Conservation (phyloP, 2,329 filamentous ascomycete genomes). For the Fusarium redolens region DNA sequence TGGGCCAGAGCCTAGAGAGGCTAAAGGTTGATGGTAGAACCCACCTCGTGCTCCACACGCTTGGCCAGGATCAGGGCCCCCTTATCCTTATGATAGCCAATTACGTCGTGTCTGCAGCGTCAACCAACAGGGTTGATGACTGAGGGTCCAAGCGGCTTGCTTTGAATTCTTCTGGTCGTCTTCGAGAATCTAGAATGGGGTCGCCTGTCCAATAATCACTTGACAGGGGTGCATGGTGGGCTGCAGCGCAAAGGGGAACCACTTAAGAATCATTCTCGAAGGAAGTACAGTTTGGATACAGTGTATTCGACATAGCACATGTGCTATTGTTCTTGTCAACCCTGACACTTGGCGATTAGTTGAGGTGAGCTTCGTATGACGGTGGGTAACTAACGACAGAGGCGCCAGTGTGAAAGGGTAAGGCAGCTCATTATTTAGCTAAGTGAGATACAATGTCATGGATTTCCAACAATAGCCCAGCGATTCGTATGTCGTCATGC, state of each 20-base stretch:
- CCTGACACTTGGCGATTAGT: not conserved
- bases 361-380: not conserved
- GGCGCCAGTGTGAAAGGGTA: not conserved
- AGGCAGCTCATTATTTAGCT: not conserved
- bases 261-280: slow-evolving; percentile 43
- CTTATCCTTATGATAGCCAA: slow-evolving; percentile 13
- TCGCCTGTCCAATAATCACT: slow-evolving; percentile 32
- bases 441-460: not conserved
- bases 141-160: slow-evolving; percentile 33
- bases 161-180: slow-evolving; percentile 45
- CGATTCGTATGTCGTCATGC: slow-evolving; percentile 1
- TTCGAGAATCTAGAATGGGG: slow-evolving; percentile 45
- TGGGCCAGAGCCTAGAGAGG: slow-evolving; percentile 20
- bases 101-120: slow-evolving; percentile 4
- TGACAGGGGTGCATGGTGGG: slow-evolving; percentile 26
- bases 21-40: slow-evolving; percentile 1
- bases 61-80: slow-evolving; percentile 5
- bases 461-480: not conserved
- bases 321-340: not conserved
- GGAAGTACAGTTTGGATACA: slow-evolving; percentile 37
- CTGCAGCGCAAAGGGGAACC: slow-evolving; percentile 36
- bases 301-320: slow-evolving; percentile 12
- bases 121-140: slow-evolving; percentile 19
- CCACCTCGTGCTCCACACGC: slow-evolving; percentile 19
- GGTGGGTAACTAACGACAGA: not conserved